Evolutionary conservation across 768 basidiomycete genomes (phyloP).

Genomic region (Tephrocybe sp.): DNA sequence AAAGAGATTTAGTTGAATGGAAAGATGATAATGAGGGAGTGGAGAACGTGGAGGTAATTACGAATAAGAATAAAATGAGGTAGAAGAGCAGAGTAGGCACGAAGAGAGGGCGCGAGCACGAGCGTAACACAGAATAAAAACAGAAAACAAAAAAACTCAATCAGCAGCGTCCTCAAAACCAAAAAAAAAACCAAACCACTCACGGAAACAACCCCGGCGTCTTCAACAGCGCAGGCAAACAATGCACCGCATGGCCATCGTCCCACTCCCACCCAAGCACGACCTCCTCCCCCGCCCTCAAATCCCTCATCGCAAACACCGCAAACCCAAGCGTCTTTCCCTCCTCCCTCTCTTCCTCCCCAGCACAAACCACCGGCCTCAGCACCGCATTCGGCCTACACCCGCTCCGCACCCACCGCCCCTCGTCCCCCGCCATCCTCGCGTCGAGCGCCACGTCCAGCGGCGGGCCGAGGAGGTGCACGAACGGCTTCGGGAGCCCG

Average conservation of each 20-base stretch:
- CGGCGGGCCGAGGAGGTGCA: constrained; percentile 77
- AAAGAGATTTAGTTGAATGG: no score
- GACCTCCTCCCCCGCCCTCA: constrained; percentile 81
- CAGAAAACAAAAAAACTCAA: constrained; percentile 14
- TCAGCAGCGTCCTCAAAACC: no score
- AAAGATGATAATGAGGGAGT: no score
- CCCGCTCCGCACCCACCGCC: constrained; percentile 62
- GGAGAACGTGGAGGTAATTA: no score
- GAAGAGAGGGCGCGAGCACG: neutral
- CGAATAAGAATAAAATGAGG: neutral
- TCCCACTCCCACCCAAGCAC: constrained; percentile 98
- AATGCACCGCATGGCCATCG: constrained; percentile 83
- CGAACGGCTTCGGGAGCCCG: constrained; percentile 83
- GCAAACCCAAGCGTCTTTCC: constrained; percentile 61
- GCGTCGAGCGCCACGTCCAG: constrained; percentile 80
- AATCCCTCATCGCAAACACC: constrained; percentile 74
- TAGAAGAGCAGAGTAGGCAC: neutral
- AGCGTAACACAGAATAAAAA: neutral
- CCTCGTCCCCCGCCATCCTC: constrained; percentile 64
- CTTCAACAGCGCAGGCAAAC: constrained; percentile 66
- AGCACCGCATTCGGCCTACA: constrained; percentile 70
- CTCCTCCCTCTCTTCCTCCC: constrained; percentile 12
- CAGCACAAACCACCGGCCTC: constrained; percentile 49
- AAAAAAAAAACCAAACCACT: constrained; percentile 25
- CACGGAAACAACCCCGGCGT: constrained; percentile 58